Evolutionary conservation across 257 asterid species (phyloP).

Genomic region (Thymus mandschuricus): DNA sequence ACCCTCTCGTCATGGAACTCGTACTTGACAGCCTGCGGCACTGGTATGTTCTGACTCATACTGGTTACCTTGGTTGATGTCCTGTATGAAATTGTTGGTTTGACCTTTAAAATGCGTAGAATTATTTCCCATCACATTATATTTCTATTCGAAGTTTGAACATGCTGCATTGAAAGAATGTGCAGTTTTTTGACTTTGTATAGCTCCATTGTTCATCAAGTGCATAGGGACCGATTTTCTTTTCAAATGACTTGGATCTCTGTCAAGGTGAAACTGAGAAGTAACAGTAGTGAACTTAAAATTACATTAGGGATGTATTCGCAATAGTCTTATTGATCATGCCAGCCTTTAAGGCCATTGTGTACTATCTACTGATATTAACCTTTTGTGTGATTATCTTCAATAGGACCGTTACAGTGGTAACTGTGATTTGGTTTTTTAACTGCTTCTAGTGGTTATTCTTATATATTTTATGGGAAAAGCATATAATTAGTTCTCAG

Average conservation of each 20-base stretch:
- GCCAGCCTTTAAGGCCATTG: background rate
- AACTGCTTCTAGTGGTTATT: background rate
- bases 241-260: background rate
- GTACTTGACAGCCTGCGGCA: conserved; percentile 96
- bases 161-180: background rate
- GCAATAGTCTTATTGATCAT: conserved; percentile 11
- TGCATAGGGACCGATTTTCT: background rate
- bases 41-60: conserved; percentile 61
- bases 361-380: conserved; percentile 7
- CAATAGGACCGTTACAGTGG: conserved; percentile 4
- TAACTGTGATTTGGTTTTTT: background rate
- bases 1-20: conserved; percentile 94
- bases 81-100: conserved; percentile 1
- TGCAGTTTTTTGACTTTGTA: background rate
- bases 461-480: background rate
- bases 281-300: conserved; percentile 2
- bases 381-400: conserved; percentile 8
- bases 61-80: conserved; percentile 24
- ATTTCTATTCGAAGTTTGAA: background rate
- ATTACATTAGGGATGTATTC: conserved; percentile 10
- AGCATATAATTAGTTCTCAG: background rate
- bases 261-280: conserved; percentile 16
- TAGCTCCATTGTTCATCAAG: conserved; percentile 9
- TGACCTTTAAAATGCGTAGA: conserved; percentile 25
- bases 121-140: background rate